Evolutionary conservation across 1,284 basidiomycete species (phyloP).

Genomic region (Lignosus rhinocerotis): DNA sequence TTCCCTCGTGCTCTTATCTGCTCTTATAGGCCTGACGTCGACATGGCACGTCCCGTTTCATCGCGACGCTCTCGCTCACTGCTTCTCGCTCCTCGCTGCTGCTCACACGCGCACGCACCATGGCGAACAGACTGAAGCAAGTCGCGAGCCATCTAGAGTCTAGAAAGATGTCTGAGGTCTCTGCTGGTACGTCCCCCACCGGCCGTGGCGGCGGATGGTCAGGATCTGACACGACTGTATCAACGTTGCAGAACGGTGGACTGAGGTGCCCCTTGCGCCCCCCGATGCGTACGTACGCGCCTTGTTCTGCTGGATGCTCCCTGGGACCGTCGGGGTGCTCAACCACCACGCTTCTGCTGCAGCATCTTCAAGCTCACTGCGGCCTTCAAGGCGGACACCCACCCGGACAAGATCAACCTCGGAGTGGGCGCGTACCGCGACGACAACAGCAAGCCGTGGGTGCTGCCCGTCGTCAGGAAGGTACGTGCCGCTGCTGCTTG

Average conservation of each 20-base stretch:
- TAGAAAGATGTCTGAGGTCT: slow-evolving; percentile 27
- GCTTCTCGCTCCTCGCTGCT: background rate
- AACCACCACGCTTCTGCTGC: background rate
- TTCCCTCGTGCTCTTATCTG: slow-evolving; percentile 8
- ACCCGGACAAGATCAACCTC: slow-evolving; percentile 87
- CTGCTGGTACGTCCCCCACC: slow-evolving; percentile 45
- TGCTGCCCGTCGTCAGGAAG: slow-evolving; percentile 91
- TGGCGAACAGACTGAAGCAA: slow-evolving; percentile 33
- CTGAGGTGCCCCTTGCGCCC: slow-evolving; percentile 30
- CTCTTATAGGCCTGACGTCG: slow-evolving; percentile 9
- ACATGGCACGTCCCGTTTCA: background rate
- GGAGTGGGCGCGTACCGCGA: slow-evolving; percentile 91
- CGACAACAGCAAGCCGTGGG: slow-evolving; percentile 83
- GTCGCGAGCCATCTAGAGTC: slow-evolving; percentile 28
- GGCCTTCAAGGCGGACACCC: slow-evolving; percentile 83
- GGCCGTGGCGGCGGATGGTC: slow-evolving; percentile 11
- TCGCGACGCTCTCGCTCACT: background rate
- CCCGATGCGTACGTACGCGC: background rate
- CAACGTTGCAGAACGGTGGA: slow-evolving; percentile 60
- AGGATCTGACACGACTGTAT: slow-evolving; percentile 12
- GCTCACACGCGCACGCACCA: slow-evolving; percentile 2
- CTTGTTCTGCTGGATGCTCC: background rate
- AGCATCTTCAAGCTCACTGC: slow-evolving; percentile 94
- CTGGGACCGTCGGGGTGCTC: background rate
- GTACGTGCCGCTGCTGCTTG: slow-evolving; percentile 41